Evolutionary conservation across 371 early-diverging fungal species (phyloP), one percentile per base, ranked within the genome.

Genomic region (Phascolomyces articulosus): DNA sequence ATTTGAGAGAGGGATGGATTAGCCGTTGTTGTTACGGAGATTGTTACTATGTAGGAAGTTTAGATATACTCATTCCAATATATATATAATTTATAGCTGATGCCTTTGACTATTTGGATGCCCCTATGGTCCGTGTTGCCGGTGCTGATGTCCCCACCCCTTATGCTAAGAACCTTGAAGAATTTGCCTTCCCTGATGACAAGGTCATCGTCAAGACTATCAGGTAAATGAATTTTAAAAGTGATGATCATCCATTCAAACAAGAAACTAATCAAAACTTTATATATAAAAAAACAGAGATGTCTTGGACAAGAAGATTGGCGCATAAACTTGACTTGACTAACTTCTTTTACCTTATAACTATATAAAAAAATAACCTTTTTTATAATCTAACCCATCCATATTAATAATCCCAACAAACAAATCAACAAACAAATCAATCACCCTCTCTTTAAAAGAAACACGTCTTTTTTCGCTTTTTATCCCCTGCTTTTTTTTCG

Each of bases 121-220:
- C 95, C 48, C 98, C 98, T n/a, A 90, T 99, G 63, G 76, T 82
- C 69, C 93, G 99, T 71, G 87, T 99, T 55, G 95, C 97, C 62
- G 97, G 97, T 76, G 98, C 99, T 69, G 99, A 99, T 84, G 88
- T 97, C 60, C 99, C 99, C 60, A 99, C 96, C 73, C 99, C 99
- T 54, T 99, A 99, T 78, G 97, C 99, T 61, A 77, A 87, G 72
- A 97, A 98, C 88, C 86, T 99, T 53, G 99, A 99, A 85, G 78
- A 78, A 40, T 84, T 91, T 66, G 87, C 95, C 61, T 91, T 97
- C 82, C 99, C 99, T 60, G 91, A 90, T 67, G 82, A 87, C 38
- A 90, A 93, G 63, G 88, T 90, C 75, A 95, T 99, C 73, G 90
- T 83, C 64, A 88, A 89, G 77, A 87, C 88, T 64, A 83, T 84